These are phyloP conservation scores for Colletotrichum karsti DNA, from an alignment of 2,329 filamentous ascomycete genomes.

Conservation along the genomic window DNA sequence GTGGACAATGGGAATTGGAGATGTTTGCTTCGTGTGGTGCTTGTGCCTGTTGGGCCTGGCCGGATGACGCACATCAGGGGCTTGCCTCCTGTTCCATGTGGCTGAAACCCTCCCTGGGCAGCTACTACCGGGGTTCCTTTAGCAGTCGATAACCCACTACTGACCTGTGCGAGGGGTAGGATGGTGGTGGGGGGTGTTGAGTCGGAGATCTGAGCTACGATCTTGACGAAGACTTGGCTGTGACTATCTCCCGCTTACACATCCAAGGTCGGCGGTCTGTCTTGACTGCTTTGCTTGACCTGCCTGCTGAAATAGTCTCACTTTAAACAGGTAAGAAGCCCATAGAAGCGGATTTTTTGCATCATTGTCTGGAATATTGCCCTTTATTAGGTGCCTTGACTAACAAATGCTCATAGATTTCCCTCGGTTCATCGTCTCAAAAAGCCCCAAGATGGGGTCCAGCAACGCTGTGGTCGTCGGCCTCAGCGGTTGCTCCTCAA, in stretches of 20 bases:
- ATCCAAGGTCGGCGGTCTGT: neutral
- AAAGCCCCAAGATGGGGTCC: conserved; percentile 37
- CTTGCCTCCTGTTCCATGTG: conserved; percentile 3
- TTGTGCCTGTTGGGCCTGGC: conserved; percentile 12
- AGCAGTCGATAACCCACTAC: conserved; percentile 18
- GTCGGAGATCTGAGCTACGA: conserved; percentile 4
- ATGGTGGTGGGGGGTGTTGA: conserved; percentile 18
- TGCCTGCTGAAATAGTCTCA: too few relatives aligned
- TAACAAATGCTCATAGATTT: neutral
- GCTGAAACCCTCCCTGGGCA: conserved; percentile 16
- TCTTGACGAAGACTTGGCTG: conserved; percentile 18
- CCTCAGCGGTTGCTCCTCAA: conserved; percentile 90
- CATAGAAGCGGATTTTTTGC: too few relatives aligned
- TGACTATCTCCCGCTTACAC: conserved; percentile 20
- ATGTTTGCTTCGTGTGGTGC: conserved; percentile 5
- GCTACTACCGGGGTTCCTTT: neutral
- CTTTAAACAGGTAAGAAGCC: neutral
- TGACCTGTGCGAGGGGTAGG: conserved; percentile 8
- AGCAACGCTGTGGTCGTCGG: conserved; percentile 72
- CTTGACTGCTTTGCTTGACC: too few relatives aligned
- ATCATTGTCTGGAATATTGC: too few relatives aligned
- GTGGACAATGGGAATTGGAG: conserved; percentile 5
- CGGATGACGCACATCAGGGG: conserved; percentile 29
- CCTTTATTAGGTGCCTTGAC: neutral
- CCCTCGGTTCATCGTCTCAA: neutral